Evolutionary conservation across 345 rosid species (phyloP).

Genomic region (Gossypium ekmanianum): DNA sequence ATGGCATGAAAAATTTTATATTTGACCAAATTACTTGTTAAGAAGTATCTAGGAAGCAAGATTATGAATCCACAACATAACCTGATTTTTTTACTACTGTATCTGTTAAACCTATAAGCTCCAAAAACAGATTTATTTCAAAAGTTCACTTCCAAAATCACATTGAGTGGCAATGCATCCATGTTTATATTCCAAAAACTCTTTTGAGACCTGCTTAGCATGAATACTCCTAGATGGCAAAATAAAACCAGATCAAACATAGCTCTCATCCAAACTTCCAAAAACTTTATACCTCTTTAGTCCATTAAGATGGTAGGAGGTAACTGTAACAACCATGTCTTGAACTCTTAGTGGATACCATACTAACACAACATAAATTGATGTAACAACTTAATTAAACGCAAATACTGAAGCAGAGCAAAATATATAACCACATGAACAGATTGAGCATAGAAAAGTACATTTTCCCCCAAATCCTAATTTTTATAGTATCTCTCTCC

Average conservation of each 20-base stretch:
- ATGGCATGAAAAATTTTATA: neutral
- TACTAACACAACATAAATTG: neutral
- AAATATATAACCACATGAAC: neutral
- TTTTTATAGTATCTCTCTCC: neutral
- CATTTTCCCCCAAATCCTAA: neutral
- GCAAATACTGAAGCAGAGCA: neutral
- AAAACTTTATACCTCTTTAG: no score
- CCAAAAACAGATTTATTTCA: neutral
- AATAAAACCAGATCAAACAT: neutral
- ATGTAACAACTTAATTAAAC: neutral
- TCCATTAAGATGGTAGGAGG: neutral
- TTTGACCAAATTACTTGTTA: neutral
- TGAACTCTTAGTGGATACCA: neutral
- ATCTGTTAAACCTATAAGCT: neutral
- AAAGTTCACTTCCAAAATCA: neutral
- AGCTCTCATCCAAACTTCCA: neutral
- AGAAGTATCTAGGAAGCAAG: neutral
- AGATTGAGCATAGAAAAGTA: neutral
- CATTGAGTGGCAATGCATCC: neutral
- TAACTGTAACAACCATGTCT: neutral
- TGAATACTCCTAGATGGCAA: neutral
- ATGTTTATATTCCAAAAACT: neutral
- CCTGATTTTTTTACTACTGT: neutral
- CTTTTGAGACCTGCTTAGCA: neutral
- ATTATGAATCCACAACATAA: neutral